These are phyloP conservation scores for Ettlia oleoabundans DNA, from an alignment of 139 green algal genomes.

Conservation along the genomic window DNA sequence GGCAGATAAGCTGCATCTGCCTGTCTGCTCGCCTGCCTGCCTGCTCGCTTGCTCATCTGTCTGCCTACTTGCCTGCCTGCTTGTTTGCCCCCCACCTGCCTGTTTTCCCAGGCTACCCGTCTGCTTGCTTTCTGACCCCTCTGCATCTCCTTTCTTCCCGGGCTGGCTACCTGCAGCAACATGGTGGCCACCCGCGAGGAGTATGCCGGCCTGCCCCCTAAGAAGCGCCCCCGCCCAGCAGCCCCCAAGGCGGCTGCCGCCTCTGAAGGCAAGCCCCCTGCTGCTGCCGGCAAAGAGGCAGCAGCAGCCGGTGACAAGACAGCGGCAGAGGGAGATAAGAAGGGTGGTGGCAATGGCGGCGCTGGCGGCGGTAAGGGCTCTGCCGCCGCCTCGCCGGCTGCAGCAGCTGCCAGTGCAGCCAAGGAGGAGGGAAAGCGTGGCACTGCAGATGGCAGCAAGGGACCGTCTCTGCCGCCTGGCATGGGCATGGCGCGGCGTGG, in stretches of 20 bases:
- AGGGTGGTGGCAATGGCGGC: background rate
- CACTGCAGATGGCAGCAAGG: conserved; percentile 12
- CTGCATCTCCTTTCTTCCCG: background rate
- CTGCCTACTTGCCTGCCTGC: no score
- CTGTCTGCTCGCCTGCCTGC: background rate
- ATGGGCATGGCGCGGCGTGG: background rate
- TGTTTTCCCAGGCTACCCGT: background rate
- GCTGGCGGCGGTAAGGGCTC: background rate
- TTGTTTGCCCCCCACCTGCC: no score
- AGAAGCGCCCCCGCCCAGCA: conserved; percentile 32
- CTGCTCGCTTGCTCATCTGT: no score
- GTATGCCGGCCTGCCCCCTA: conserved; percentile 45
- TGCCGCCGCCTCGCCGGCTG: background rate
- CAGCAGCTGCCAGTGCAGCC: background rate
- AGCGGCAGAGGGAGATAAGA: background rate
- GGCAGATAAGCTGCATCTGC: background rate
- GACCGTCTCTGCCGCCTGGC: conserved; percentile 9
- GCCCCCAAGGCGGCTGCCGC: conserved; percentile 5
- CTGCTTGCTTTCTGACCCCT: background rate
- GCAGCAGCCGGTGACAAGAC: background rate
- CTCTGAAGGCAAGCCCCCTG: background rate
- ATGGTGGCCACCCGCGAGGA: conserved; percentile 42
- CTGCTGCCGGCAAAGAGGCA: background rate
- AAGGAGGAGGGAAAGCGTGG: background rate
- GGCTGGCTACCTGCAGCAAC: background rate